A percentile compares a stretch with the other conserved stretches of the same genome.
These are phyloP conservation scores for Wickerhamomyces hampshirensis DNA, from an alignment of 805 yeast species.

Conservation along the genomic window DNA sequence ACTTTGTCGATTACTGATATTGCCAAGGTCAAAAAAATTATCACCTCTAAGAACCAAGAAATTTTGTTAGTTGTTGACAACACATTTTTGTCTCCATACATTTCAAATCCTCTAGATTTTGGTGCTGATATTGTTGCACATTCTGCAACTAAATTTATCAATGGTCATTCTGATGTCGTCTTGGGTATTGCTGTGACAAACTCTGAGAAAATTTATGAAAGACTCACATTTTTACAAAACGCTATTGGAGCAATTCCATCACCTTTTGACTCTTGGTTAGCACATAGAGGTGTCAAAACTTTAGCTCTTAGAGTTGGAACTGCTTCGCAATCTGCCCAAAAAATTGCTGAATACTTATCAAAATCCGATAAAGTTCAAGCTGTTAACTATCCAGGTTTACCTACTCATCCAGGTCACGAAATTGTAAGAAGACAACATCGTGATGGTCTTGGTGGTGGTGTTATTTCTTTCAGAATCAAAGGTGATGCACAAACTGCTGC, in stretches of 20 bases:
- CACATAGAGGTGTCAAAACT: slow-evolving; percentile 88
- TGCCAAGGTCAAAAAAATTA: slow-evolving; percentile 49
- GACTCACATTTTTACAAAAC: slow-evolving; percentile 73
- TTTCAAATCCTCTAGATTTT: slow-evolving; percentile 74
- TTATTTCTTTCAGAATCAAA: slow-evolving; percentile 79
- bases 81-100: slow-evolving; percentile 83
- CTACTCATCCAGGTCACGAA: slow-evolving; percentile 55
- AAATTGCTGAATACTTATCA: slow-evolving; percentile 61
- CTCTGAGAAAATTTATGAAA: slow-evolving; percentile 52
- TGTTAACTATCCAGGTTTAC: slow-evolving; percentile 83
- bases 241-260: slow-evolving; percentile 89
- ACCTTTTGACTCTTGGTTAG: slow-evolving; percentile 88
- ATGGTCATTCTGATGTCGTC: slow-evolving; percentile 90
- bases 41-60: slow-evolving; percentile 46
- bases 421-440: slow-evolving; percentile 74
- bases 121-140: slow-evolving; percentile 90
- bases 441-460: slow-evolving; percentile 85
- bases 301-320: slow-evolving; percentile 74
- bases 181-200: slow-evolving; percentile 79
- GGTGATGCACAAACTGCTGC: slow-evolving; percentile 80
- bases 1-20: slow-evolving; percentile 79
- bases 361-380: slow-evolving; percentile 47
- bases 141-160: slow-evolving; percentile 85
- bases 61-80: slow-evolving; percentile 75
- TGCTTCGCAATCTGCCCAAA: slow-evolving; percentile 59